Conservation (phyloP, 2,329 filamentous ascomycete genomes). For the Verticillium nubilum region DNA sequence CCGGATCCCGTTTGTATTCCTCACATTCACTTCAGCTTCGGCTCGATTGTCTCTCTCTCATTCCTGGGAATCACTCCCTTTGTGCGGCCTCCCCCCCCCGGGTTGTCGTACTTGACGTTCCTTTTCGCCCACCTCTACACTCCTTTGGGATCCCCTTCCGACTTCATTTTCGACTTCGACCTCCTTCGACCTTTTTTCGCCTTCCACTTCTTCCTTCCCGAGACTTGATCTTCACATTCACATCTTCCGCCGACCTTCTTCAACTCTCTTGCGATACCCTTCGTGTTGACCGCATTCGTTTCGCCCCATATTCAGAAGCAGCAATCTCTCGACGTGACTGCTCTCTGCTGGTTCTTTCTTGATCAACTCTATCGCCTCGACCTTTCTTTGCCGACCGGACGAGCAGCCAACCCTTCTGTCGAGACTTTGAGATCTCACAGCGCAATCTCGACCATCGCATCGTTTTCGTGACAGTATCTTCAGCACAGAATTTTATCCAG, state of each 20-base stretch:
- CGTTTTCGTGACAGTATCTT: neutral
- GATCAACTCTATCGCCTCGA: neutral
- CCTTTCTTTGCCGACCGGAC: neutral
- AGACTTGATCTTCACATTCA: conserved; percentile 4
- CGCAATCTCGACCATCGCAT: neutral
- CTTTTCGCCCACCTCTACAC: conserved; percentile 16
- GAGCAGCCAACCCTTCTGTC: neutral
- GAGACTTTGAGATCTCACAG: neutral
- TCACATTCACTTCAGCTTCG: conserved; percentile 8
- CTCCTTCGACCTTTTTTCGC: neutral
- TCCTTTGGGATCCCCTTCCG: conserved; percentile 7
- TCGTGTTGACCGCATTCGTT: conserved; percentile 15
- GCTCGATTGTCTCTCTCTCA: conserved; percentile 3
- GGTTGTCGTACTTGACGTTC: conserved; percentile 4
- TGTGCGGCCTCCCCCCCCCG: neutral
- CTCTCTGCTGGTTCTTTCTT: conserved; percentile 2
- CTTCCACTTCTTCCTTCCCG: conserved; percentile 2
- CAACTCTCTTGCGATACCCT: conserved; percentile 4
- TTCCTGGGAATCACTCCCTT: conserved; percentile 1
- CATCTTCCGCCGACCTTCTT: conserved; percentile 6
- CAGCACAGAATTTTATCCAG: neutral
- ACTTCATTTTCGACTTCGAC: neutral
- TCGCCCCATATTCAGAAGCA: conserved; percentile 5
- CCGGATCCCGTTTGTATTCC: conserved; percentile 1
- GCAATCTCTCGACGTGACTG: neutral